Evolutionary conservation across 495 filamentous ascomycete genomes (phyloP).

Genomic region (Aspergillus affinis): DNA sequence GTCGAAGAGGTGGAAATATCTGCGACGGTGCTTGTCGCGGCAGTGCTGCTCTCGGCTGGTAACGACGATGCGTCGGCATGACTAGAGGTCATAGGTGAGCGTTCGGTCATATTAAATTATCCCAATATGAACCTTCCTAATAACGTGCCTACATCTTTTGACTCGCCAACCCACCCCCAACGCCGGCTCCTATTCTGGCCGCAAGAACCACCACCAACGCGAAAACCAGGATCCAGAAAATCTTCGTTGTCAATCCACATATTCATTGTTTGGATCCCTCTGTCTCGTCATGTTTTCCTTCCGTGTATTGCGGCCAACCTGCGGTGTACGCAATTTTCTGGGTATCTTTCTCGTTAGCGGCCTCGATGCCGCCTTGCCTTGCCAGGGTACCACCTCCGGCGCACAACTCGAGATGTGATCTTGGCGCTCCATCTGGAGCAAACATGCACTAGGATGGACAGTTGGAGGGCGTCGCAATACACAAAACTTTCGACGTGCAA

Average conservation of each 20-base stretch:
- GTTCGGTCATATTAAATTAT: too few relatives aligned
- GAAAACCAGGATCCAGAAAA: not conserved
- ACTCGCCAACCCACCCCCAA: not conserved
- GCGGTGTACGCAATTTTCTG: not conserved
- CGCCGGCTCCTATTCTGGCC: not conserved
- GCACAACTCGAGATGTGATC: not conserved
- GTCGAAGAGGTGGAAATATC: not conserved
- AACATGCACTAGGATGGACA: not conserved
- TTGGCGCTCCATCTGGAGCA: not conserved
- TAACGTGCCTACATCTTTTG: not conserved
- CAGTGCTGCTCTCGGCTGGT: not conserved
- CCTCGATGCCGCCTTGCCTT: not conserved
- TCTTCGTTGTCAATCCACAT: not conserved
- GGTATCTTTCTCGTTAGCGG: not conserved
- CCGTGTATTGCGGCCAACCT: not conserved
- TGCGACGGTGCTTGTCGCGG: not conserved
- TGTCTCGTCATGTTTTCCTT: not conserved
- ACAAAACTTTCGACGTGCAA: not conserved
- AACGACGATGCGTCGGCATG: not conserved
- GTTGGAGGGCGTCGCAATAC: not conserved
- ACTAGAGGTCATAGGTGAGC: not conserved
- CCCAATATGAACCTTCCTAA: too few relatives aligned
- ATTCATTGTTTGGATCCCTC: not conserved
- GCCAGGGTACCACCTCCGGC: not conserved
- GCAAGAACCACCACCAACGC: not conserved